Evolutionary conservation across 495 filamentous ascomycete species (phyloP).

Genomic region (Staphylotrichum tortipilum): DNA sequence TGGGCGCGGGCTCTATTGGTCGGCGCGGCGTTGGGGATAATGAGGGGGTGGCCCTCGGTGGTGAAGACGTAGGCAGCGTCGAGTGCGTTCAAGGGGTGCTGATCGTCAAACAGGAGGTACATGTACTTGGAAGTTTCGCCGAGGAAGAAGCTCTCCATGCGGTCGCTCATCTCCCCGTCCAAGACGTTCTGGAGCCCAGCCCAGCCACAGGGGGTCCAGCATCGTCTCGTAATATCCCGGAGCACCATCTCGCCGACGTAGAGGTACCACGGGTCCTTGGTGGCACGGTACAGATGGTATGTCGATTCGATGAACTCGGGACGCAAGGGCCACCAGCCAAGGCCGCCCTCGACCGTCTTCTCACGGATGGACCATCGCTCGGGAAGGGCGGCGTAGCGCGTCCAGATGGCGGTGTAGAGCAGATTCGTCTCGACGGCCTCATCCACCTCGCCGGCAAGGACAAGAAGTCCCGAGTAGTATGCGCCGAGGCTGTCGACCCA

Average conservation of each 20-base stretch:
- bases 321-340: slow-evolving; percentile 89
- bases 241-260: slow-evolving; percentile 93
- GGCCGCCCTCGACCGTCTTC: slow-evolving; percentile 75
- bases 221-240: slow-evolving; percentile 77
- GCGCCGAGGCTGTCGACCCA: slow-evolving; percentile 96
- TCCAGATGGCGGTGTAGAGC: slow-evolving; percentile 88
- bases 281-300: slow-evolving; percentile 85
- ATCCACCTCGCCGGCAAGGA: slow-evolving; percentile 76
- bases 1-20: slow-evolving; percentile 11
- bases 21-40: slow-evolving; percentile 54
- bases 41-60: slow-evolving; percentile 89
- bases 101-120: slow-evolving; percentile 75
- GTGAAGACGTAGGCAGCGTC: slow-evolving; percentile 88
- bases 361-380: slow-evolving; percentile 86
- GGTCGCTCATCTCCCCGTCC: slow-evolving; percentile 79
- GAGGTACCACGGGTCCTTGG: slow-evolving; percentile 93
- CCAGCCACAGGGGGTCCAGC: slow-evolving; percentile 93
- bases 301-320: slow-evolving; percentile 96
- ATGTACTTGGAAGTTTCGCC: slow-evolving; percentile 95
- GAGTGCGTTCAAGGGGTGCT: slow-evolving; percentile 78
- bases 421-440: slow-evolving; percentile 85
- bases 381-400: slow-evolving; percentile 80
- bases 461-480: slow-evolving; percentile 88
- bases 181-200: slow-evolving; percentile 89
- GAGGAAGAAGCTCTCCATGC: slow-evolving; percentile 98